phyloP scores from a whole-genome alignment of 1,284 basidiomycete species.

The Irpex sp. region DNA sequence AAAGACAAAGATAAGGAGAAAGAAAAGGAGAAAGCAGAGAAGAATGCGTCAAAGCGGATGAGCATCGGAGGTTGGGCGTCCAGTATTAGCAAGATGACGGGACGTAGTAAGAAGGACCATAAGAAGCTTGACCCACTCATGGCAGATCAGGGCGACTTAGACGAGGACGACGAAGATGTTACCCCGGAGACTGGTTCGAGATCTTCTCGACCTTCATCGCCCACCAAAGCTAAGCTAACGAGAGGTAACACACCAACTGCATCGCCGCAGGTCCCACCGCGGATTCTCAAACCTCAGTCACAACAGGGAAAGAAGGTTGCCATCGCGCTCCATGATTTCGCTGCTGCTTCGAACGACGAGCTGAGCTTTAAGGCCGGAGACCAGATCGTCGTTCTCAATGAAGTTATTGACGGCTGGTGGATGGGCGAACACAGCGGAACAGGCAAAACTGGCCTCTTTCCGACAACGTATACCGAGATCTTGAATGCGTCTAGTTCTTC shows the following conservation, averaged over 20 bases:
- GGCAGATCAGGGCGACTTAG: slow-evolving; percentile 10
- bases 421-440: slow-evolving; percentile 58
- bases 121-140: slow-evolving; percentile 39
- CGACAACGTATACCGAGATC: slow-evolving; percentile 65
- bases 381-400: slow-evolving; percentile 68
- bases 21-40: slow-evolving; percentile 17
- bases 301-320: slow-evolving; percentile 52
- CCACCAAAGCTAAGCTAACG: slow-evolving; percentile 33
- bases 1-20: slow-evolving; percentile 31
- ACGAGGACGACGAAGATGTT: slow-evolving; percentile 36
- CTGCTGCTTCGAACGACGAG: slow-evolving; percentile 65
- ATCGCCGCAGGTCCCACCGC: slow-evolving; percentile 38
- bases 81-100: slow-evolving; percentile 45
- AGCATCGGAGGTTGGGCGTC: slow-evolving; percentile 66
- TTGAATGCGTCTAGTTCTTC: slow-evolving; percentile 26
- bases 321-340: slow-evolving; percentile 71
- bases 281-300: slow-evolving; percentile 37
- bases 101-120: slow-evolving; percentile 59
- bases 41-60: slow-evolving; percentile 27
- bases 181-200: slow-evolving; percentile 19
- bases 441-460: slow-evolving; percentile 74
- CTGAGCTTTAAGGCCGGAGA: slow-evolving; percentile 69
- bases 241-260: slow-evolving; percentile 16
- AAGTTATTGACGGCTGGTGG: slow-evolving; percentile 85
- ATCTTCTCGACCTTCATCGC: slow-evolving; percentile 23